These are phyloP conservation scores for Chiua sp. DNA, from an alignment of 1,284 basidiomycete species.

Conservation along the genomic window DNA sequence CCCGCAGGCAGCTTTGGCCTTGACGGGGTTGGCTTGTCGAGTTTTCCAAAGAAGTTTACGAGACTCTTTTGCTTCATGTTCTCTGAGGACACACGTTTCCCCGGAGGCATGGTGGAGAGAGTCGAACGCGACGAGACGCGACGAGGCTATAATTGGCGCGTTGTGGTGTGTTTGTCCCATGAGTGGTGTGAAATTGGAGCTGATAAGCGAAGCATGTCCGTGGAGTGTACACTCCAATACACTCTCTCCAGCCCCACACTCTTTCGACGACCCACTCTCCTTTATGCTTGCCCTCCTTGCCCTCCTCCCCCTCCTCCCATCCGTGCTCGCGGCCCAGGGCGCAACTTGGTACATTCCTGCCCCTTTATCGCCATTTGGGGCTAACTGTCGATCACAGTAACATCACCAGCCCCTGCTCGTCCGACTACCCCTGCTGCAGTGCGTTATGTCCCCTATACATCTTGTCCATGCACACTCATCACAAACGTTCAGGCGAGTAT, in stretches of 20 bases:
- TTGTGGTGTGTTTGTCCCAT: slow-evolving; percentile 28
- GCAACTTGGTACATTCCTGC: slow-evolving; percentile 31
- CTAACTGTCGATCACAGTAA: slow-evolving; percentile 46
- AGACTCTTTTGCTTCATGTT: slow-evolving; percentile 76
- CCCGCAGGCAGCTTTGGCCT: slow-evolving; percentile 40
- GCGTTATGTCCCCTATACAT: slow-evolving; percentile 24
- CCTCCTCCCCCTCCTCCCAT: slow-evolving; percentile 21
- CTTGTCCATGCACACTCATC: neutral
- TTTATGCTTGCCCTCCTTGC: slow-evolving; percentile 28
- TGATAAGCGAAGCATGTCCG: neutral
- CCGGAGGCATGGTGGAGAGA: slow-evolving; percentile 31
- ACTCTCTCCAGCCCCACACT: slow-evolving; percentile 12
- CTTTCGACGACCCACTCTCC: slow-evolving; percentile 17
- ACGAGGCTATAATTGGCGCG: slow-evolving; percentile 10
- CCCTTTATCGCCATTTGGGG: neutral
- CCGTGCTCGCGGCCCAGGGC: slow-evolving; percentile 26
- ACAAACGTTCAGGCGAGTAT: slow-evolving; percentile 58
- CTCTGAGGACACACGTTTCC: slow-evolving; percentile 44
- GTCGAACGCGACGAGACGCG: slow-evolving; percentile 10
- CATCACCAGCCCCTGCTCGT: slow-evolving; percentile 56
- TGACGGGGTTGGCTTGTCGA: slow-evolving; percentile 38
- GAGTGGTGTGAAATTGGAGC: neutral
- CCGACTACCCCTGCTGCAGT: slow-evolving; percentile 75
- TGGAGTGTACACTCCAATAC: no score
- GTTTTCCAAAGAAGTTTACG: slow-evolving; percentile 69